Base-by-base conservation (phyloP, 202 grass and related monocot genomes). In the Zoysia matrella region DNA sequence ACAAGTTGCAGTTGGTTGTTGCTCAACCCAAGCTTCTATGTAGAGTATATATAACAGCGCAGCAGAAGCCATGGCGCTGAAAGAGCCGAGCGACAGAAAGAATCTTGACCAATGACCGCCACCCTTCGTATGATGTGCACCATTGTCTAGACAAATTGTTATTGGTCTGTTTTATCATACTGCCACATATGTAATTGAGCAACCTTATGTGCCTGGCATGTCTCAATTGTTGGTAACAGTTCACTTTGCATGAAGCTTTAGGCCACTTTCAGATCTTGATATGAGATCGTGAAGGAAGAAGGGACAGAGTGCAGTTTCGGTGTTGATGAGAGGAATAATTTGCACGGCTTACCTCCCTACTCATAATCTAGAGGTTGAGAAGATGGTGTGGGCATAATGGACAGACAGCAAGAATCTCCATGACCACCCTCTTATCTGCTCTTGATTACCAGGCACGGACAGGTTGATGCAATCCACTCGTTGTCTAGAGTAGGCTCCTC, bases 361-460 rank as follows among this genome's bases (percentile, higher is more conserved):
- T 69, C 75, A 70, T 76, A 86, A 61, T 80, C 71, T 69, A 36
- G 62, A 80, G 62, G 77, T 54, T 75, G 71, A 54, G 46, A 69
- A 44, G 77, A 50, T 56, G 43, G 71, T 15, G 48, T 55, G 74
- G 74, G 47, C 15, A 50, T 42, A 66, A 40, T 66, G 72, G 67
- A 77, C 52, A 80, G 87, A 86, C 65, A 83, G 66, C 36, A 86
- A 52, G 84, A 87, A 90, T 70, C 80, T 74, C 70, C 52, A 57
- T 67, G 15, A 60, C 8, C 47, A 47, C 43, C 39, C 52, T 66
- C 51, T 12, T 67, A 83, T 79, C 80, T 83, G 51, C 39, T 62
- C 36, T 68, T 83, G 60, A 88, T 82, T 81, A 66, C 36, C 67
- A 36, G 60, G 52, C 7, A 68, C 52, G 60, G 70, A 56, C 67